phyloP scores from a whole-genome alignment of 169 alveolate genomes.

The Cryptosporidium tyzzeri region DNA sequence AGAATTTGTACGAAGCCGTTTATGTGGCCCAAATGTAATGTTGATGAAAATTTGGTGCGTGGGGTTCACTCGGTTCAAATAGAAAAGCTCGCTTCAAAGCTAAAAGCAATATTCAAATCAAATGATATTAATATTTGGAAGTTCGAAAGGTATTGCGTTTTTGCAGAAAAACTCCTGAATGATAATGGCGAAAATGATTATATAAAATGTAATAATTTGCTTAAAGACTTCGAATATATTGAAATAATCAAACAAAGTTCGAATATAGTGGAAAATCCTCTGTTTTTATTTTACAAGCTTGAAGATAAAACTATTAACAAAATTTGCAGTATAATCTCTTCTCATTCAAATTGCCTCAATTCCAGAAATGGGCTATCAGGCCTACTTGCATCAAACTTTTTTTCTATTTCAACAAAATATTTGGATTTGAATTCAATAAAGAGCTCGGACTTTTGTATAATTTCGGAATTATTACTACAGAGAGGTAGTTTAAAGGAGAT shows the following conservation, averaged over 20 bases:
- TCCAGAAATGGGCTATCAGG: slow-evolving; percentile 34
- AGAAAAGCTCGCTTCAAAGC: slow-evolving; percentile 55
- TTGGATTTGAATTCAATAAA: slow-evolving; percentile 35
- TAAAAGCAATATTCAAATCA: not conserved
- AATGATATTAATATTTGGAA: slow-evolving; percentile 48
- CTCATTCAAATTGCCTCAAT: slow-evolving; percentile 1
- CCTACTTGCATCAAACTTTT: slow-evolving; percentile 20
- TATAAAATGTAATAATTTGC: slow-evolving; percentile 13
- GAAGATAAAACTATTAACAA: slow-evolving; percentile 29
- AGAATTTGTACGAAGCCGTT: slow-evolving; percentile 66
- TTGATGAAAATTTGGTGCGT: not conserved
- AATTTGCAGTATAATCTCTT: slow-evolving; percentile 27
- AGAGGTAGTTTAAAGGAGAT: slow-evolving; percentile 43
- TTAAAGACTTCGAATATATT: slow-evolving; percentile 7
- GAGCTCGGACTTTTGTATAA: slow-evolving; percentile 53
- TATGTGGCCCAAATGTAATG: slow-evolving; percentile 52
- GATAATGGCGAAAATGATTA: slow-evolving; percentile 1
- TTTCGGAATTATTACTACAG: slow-evolving; percentile 52
- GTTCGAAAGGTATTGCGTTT: slow-evolving; percentile 23
- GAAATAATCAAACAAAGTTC: slow-evolving; percentile 37
- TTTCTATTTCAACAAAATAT: slow-evolving; percentile 59
- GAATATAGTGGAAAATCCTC: not conserved
- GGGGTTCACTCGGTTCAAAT: slow-evolving; percentile 25
- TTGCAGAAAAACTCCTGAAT: slow-evolving; percentile 34
- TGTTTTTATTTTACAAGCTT: slow-evolving; percentile 26